phyloP scores from a whole-genome alignment of 371 early-diverging fungal genomes.

The Actinomucor elegans region DNA sequence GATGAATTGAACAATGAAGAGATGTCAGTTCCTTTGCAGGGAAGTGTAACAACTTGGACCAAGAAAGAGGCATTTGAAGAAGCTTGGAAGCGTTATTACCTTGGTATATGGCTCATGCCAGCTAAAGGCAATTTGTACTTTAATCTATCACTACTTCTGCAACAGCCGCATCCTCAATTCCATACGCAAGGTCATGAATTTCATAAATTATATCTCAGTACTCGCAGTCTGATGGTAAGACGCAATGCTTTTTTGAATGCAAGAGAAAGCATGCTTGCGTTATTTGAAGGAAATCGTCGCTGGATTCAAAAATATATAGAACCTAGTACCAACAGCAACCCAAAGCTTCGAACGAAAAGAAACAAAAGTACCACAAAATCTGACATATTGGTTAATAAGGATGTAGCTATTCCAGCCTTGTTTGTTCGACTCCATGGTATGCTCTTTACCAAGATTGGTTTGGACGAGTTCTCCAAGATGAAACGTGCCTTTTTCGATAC shows the following conservation, averaged over 20 bases:
- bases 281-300: conserved; percentile 47
- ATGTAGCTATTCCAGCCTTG: conserved; percentile 31
- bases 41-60: not conserved
- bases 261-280: conserved; percentile 40
- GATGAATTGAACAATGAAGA: not conserved
- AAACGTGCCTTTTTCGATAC: conserved; percentile 37
- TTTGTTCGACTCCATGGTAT: conserved; percentile 63
- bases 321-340: not conserved
- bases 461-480: conserved; percentile 53
- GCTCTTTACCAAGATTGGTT: conserved; percentile 66
- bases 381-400: conserved; percentile 1
- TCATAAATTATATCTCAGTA: conserved; percentile 44
- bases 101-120: conserved; percentile 61
- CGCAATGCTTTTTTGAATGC: conserved; percentile 48
- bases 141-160: conserved; percentile 37
- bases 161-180: not conserved
- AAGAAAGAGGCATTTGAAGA: conserved; percentile 34
- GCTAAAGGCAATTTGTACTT: conserved; percentile 54
- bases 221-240: conserved; percentile 48
- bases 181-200: conserved; percentile 20
- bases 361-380: not conserved
- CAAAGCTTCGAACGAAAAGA: conserved; percentile 9
- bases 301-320: conserved; percentile 24
- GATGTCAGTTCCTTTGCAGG: not conserved
- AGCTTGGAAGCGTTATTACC: conserved; percentile 54